Evolutionary conservation across 2,329 filamentous ascomycete species (phyloP), one percentile per base, ranked within the genome.

Genomic region (Stachybotrys chartarum): DNA sequence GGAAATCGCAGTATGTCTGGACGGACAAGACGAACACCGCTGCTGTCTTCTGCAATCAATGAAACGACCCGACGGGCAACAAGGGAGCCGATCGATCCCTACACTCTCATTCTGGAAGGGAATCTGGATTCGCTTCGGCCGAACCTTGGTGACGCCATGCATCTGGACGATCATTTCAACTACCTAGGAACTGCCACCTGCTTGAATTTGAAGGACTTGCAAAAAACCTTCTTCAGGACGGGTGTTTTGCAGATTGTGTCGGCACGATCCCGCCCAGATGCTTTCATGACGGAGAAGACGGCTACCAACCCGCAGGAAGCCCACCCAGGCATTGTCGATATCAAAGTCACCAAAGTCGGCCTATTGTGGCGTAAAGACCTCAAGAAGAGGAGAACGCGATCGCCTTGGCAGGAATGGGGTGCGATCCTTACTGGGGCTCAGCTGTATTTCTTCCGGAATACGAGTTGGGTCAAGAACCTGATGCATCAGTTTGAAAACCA

Each of bases 351-450:
- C 49, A 99, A 97, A 70, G 92, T 99, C 52, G 94, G 94, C 5
- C 76, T 96, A 1, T 70, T 99, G 35, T 99, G 94, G 94, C 85
- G 94, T 49, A 99, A 99, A 68, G 91, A 96, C 60, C 76, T 81
- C 1, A 97, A 96, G 74, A 96, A 93, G 73, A 93, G 94, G 74
- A 96, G 95, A 71, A 88, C 91, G 1, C 83, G 93, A 48, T 97
- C 93, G 11, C 93, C 94, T 1, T 99, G 94, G 94, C 93, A 97
- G 68, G 94, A 99, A 78, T 99, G 94, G 94, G 94, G 94, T 53
- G 94, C 91, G 30, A 88, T 99, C 56, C 80, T 99, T 32, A 99
- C 94, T 1, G 91, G 93, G n/a, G 95, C 94, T 6, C 93, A 97
- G 66, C 81, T 99, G 7, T 99, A 97, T 70, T 91, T 99, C 70